These are phyloP conservation scores for Colletotrichum scovillei DNA, from an alignment of 2,329 filamentous ascomycete species.

Conservation along the genomic window DNA sequence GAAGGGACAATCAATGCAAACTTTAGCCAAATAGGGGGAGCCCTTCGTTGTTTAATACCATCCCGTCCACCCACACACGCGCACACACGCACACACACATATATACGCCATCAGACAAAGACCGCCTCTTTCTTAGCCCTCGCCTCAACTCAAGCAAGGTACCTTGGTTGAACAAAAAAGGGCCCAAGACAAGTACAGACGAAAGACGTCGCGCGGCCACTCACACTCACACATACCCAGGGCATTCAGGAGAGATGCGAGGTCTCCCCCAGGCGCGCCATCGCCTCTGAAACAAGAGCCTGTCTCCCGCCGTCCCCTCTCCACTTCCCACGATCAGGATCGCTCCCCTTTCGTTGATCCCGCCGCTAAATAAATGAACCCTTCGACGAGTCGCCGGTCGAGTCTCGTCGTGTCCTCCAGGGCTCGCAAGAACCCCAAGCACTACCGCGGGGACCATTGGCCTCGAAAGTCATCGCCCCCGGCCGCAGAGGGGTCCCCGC, in stretches of 20 bases:
- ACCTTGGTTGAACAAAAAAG: neutral
- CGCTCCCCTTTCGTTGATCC: conserved; percentile 30
- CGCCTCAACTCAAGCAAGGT: neutral
- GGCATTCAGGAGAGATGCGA: conserved; percentile 7
- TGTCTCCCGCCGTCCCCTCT: conserved; percentile 29
- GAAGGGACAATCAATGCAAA: neutral
- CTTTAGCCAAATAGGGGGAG: neutral
- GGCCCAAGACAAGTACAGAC: conserved; percentile 19
- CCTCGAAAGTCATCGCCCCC: neutral
- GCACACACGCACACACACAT: too few species aligned
- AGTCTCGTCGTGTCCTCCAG: neutral
- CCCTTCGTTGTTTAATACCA: conserved; percentile 10
- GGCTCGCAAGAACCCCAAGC: neutral
- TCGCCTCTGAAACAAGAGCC: conserved; percentile 34
- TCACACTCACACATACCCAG: too few species aligned
- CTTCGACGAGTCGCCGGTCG: conserved; percentile 16
- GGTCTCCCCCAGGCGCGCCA: conserved; percentile 26
- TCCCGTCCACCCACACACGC: neutral
- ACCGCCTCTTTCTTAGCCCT: neutral
- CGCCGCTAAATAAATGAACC: conserved; percentile 17
- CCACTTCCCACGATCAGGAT: conserved; percentile 26
- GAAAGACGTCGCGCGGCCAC: conserved; percentile 28
- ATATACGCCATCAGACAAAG: neutral
- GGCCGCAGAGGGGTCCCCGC: conserved; percentile 3
- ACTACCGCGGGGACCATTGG: neutral